Evolutionary conservation across 1,139 yeast genomes (phyloP).

Genomic region (Pichia sp.): DNA sequence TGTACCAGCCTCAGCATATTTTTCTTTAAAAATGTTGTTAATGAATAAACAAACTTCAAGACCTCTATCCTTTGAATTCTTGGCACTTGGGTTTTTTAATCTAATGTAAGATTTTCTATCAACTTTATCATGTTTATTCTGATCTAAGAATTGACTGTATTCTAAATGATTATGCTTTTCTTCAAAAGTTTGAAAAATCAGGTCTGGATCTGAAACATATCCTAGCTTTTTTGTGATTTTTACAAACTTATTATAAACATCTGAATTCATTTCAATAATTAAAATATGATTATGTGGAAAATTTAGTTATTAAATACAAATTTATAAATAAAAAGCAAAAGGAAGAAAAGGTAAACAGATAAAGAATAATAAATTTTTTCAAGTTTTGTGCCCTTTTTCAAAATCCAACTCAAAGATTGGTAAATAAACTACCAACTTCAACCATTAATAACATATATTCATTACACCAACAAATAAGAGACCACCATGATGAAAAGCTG

Average conservation of each 20-base stretch:
- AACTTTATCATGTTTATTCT: neutral
- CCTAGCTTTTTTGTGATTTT: neutral
- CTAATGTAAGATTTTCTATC: neutral
- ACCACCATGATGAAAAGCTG: slow-evolving; percentile 76
- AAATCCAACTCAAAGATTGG: neutral
- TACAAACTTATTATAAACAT: neutral
- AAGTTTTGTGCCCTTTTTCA: neutral
- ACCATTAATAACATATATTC: slow-evolving; percentile 67
- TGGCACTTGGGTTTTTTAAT: slow-evolving; percentile 5
- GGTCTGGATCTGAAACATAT: neutral
- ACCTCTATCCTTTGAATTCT: slow-evolving; percentile 16
- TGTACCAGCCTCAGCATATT: slow-evolving; percentile 5
- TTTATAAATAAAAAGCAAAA: neutral
- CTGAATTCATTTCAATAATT: neutral
- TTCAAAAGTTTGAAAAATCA: slow-evolving; percentile 6
- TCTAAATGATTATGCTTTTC: neutral
- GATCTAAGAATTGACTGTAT: neutral
- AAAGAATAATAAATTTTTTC: neutral
- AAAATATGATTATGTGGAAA: too few relatives aligned
- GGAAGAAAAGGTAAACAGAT: neutral
- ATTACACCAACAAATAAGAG: slow-evolving; percentile 68
- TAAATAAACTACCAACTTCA: slow-evolving; percentile 56
- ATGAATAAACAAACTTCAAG: slow-evolving; percentile 5
- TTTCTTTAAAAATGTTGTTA: slow-evolving; percentile 2
- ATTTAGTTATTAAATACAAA: neutral